phyloP scores from a whole-genome alignment of 2,329 filamentous ascomycete species.

The Sclerotinia sclerotiorum region DNA sequence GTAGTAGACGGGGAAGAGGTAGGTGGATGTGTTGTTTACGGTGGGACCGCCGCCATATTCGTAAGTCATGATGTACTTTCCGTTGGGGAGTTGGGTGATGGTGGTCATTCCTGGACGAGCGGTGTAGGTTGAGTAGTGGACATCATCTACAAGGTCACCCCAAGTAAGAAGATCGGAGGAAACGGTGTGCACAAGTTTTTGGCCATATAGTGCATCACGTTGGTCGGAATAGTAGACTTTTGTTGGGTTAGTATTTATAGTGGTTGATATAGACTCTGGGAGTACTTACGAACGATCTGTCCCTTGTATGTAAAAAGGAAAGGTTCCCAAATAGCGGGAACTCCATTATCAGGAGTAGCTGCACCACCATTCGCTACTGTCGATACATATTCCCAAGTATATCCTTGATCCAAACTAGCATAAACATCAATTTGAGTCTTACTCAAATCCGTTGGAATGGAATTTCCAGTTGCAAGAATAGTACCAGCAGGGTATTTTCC shows the following conservation, averaged over 20 bases:
- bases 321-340: constrained; percentile 72
- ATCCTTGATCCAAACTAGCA: constrained; percentile 58
- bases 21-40: constrained; percentile 24
- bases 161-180: constrained; percentile 61
- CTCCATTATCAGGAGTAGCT: constrained; percentile 57
- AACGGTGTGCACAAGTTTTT: constrained; percentile 61
- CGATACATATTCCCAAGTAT: constrained; percentile 66
- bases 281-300: constrained; percentile 48
- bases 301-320: constrained; percentile 61
- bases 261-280: not conserved
- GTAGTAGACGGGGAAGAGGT: constrained; percentile 40
- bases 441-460: constrained; percentile 52
- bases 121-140: constrained; percentile 60
- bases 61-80: constrained; percentile 62
- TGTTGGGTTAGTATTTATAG: not conserved
- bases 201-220: constrained; percentile 62
- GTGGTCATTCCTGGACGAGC: constrained; percentile 69
- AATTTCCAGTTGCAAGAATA: constrained; percentile 54
- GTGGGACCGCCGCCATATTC: constrained; percentile 45
- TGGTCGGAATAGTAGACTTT: constrained; percentile 69
- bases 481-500: constrained; percentile 62
- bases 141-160: constrained; percentile 60
- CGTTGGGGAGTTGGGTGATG: constrained; percentile 55
- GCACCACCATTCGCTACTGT: constrained; percentile 63
- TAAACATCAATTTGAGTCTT: constrained; percentile 69